Evolutionary conservation across 2,329 filamentous ascomycete species (phyloP).

Genomic region (Rhynchosporium secalis): DNA sequence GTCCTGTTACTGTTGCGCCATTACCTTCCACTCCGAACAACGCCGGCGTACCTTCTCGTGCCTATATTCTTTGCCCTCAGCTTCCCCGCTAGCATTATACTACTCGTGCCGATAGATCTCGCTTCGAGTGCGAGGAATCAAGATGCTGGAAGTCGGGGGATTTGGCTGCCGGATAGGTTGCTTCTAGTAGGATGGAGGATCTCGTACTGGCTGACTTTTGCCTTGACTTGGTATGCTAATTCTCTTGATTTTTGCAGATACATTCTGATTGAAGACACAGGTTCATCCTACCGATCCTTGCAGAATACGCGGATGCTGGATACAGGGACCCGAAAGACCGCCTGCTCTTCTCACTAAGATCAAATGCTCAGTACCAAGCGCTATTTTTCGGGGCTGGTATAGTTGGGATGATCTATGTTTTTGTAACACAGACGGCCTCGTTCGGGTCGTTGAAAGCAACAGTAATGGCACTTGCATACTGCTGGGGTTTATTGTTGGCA

Average conservation of each 20-base stretch:
- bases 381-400: constrained; percentile 71
- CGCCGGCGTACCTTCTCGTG: constrained; percentile 83
- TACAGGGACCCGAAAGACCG: constrained; percentile 83
- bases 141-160: constrained; percentile 70
- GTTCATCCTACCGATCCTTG: constrained; percentile 88
- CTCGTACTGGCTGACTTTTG: constrained; percentile 95
- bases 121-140: constrained; percentile 78
- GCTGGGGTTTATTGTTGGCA: constrained; percentile 86
- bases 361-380: constrained; percentile 86
- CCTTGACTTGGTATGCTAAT: constrained; percentile 75
- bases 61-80: constrained; percentile 96
- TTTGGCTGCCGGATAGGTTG: constrained; percentile 80
- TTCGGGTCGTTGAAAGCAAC: constrained; percentile 75
- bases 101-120: constrained; percentile 93
- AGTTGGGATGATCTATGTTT: constrained; percentile 78
- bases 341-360: constrained; percentile 79
- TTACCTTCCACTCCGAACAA: constrained; percentile 87
- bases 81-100: constrained; percentile 84
- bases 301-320: constrained; percentile 91
- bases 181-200: constrained; percentile 91
- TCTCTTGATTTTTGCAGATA: not conserved
- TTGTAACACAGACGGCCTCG: constrained; percentile 73
- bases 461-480: constrained; percentile 92
- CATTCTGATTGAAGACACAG: constrained; percentile 44
- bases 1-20: constrained; percentile 84